Evolutionary conservation across 1,139 yeast genomes (phyloP), one percentile per base, ranked within the genome.

Genomic region (Yamadazyma oceani): DNA sequence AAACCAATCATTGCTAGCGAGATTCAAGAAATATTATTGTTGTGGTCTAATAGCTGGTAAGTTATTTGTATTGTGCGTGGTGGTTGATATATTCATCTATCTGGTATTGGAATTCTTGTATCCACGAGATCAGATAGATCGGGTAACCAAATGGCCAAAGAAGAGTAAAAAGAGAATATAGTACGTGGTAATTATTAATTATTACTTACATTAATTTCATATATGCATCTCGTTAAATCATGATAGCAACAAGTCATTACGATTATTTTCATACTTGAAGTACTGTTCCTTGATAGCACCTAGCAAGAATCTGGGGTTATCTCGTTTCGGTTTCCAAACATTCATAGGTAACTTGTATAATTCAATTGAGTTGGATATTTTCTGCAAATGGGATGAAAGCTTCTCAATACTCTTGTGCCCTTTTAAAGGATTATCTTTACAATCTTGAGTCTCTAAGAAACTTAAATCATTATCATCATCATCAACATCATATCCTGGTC

Each of bases 41-140:
- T 79, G 90, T 50, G 97, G 96, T 0, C 65, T 79, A 1, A 82
- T 92, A 74, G 96, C 96, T 0, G 96, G 96, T 1, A 78, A 82
- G 45, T 68, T 90, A 40, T 88, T 82, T 59, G 86, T 84, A 0
- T 60, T 90, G 25, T 82, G 90, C 55, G 82, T 84, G 17, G 80
- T 88, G 24, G 87, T 87, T 3, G 97, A 92, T 60, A 75, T 84
- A 25, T 71, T 88, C 39, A 52, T 92, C 4, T 75, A 72, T 42
- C 62, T 72, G 34, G 39, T 86, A 4, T 64, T 94, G 42, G 94
- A 88, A 51, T 78, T 79, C 74, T 54, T 79, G 33, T 83, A 75
- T 54, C 98, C 98, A 0, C 64, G 73, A 10, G 69, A 66, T 1
- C 64, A 72, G 22, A 85, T 92, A 11, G 97, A 90, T 51, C 51